These are phyloP conservation scores for Hyphopichia pseudoburtonii DNA, from an alignment of 1,139 yeast species.

Conservation along the genomic window DNA sequence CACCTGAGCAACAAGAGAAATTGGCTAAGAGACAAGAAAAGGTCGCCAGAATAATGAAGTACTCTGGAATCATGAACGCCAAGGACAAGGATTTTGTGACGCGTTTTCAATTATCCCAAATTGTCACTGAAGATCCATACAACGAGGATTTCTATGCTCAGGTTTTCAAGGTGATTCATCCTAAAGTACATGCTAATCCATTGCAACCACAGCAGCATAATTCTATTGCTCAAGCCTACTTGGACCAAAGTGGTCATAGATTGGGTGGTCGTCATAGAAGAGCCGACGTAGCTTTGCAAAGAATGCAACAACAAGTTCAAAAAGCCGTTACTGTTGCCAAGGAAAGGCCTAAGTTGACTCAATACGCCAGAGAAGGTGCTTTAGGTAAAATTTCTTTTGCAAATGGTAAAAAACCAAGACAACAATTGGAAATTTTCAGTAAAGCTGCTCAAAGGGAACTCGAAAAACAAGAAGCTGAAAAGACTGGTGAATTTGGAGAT, in stretches of 20 bases:
- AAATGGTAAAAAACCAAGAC: slow-evolving; percentile 85
- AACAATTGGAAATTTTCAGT: slow-evolving; percentile 70
- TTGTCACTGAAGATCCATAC: slow-evolving; percentile 96
- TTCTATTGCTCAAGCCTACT: slow-evolving; percentile 90
- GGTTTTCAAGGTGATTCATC: slow-evolving; percentile 83
- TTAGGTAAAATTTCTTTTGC: slow-evolving; percentile 84
- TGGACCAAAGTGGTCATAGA: slow-evolving; percentile 91
- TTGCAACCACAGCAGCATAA: slow-evolving; percentile 47
- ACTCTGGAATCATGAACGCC: slow-evolving; percentile 94
- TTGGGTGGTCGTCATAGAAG: slow-evolving; percentile 84
- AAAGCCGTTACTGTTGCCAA: slow-evolving; percentile 95
- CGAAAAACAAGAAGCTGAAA: slow-evolving; percentile 33
- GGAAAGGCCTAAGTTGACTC: slow-evolving; percentile 77
- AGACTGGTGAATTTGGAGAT: slow-evolving; percentile 17
- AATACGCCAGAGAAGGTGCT: slow-evolving; percentile 81
- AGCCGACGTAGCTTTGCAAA: slow-evolving; percentile 92
- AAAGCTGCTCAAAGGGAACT: slow-evolving; percentile 52
- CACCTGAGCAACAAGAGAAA: slow-evolving; percentile 52
- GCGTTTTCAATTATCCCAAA: slow-evolving; percentile 89
- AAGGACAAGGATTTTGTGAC: slow-evolving; percentile 95
- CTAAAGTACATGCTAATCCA: slow-evolving; percentile 49
- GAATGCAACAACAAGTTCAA: slow-evolving; percentile 98
- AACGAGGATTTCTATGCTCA: slow-evolving; percentile 96
- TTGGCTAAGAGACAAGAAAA: slow-evolving; percentile 73
- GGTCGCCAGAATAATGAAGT: slow-evolving; percentile 74